Percentiles rank a stretch among this genome's conserved stretches.
phyloP scores from a whole-genome alignment of 1,284 basidiomycete genomes.

The Trichosporon ovoides region DNA sequence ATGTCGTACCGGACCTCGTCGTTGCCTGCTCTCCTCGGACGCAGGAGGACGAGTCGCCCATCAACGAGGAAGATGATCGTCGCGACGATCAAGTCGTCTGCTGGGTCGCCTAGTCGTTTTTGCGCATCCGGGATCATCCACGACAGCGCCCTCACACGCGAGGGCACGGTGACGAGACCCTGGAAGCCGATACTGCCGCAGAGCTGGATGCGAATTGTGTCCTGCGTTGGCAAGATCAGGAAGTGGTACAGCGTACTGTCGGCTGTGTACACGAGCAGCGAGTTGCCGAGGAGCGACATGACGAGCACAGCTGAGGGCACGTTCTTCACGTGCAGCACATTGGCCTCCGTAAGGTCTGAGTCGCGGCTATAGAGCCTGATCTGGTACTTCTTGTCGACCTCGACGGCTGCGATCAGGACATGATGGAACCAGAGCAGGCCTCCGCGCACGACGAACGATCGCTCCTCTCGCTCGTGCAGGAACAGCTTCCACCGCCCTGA shows the following conservation, averaged over 20 bases:
- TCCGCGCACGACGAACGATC: slow-evolving; percentile 80
- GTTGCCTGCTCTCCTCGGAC: slow-evolving; percentile 73
- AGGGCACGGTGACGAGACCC: slow-evolving; percentile 81
- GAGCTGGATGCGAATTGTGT: slow-evolving; percentile 76
- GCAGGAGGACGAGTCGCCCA: slow-evolving; percentile 80
- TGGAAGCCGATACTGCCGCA: slow-evolving; percentile 94
- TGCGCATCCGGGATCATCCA: slow-evolving; percentile 95
- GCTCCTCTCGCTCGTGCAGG: slow-evolving; percentile 75
- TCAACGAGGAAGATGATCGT: slow-evolving; percentile 96
- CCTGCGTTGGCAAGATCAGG: slow-evolving; percentile 76
- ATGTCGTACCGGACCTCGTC: slow-evolving; percentile 90
- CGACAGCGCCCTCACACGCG: slow-evolving; percentile 80
- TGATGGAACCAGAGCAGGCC: slow-evolving; percentile 97
- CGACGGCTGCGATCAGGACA: slow-evolving; percentile 84
- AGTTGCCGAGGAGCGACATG: slow-evolving; percentile 88
- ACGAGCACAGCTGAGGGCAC: slow-evolving; percentile 73
- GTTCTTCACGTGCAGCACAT: slow-evolving; percentile 77
- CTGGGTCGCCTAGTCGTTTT: slow-evolving; percentile 93
- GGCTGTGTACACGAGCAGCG: slow-evolving; percentile 91
- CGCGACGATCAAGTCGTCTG: slow-evolving; percentile 85
- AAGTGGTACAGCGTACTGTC: slow-evolving; percentile 95
- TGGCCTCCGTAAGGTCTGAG: slow-evolving; percentile 76
- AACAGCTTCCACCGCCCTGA: slow-evolving; percentile 97
- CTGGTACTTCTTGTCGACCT: slow-evolving; percentile 70
- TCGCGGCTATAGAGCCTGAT: slow-evolving; percentile 95